Evolutionary conservation across 108 stramenopile species (phyloP).

Genomic region (Cyclotella atomus): DNA sequence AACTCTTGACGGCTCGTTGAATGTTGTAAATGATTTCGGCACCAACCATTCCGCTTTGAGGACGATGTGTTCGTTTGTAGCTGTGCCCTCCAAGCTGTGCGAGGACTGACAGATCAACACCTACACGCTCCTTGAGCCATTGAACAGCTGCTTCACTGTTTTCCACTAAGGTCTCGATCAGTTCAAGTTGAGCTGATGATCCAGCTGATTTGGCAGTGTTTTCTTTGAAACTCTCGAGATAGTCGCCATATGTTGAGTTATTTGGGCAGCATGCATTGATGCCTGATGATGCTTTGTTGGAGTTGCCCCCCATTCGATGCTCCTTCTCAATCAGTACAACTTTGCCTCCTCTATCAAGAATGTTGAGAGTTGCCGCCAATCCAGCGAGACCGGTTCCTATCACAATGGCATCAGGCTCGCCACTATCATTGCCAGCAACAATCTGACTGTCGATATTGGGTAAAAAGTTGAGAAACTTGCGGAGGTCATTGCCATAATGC

Average conservation of each 20-base stretch:
- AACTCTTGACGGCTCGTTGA: constrained; percentile 79
- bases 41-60: constrained; percentile 88
- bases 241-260: constrained; percentile 67
- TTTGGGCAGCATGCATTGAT: constrained; percentile 89
- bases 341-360: constrained; percentile 84
- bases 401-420: constrained; percentile 87
- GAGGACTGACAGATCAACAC: constrained; percentile 82
- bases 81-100: constrained; percentile 92
- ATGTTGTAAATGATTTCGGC: constrained; percentile 89
- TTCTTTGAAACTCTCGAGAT: constrained; percentile 70
- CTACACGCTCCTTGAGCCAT: constrained; percentile 83
- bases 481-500: constrained; percentile 69
- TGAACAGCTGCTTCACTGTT: constrained; percentile 78
- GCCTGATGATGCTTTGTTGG: constrained; percentile 93
- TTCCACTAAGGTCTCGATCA: constrained; percentile 76
- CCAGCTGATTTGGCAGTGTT: constrained; percentile 89
- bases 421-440: constrained; percentile 11
- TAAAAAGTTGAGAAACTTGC: constrained; percentile 63
- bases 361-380: constrained; percentile 82
- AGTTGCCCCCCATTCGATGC: constrained; percentile 89
- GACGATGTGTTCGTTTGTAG: constrained; percentile 86
- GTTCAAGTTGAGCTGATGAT: constrained; percentile 55
- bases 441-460: constrained; percentile 52
- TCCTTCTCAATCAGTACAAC: constrained; percentile 91
- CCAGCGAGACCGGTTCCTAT: constrained; percentile 93